Evolutionary conservation across 2,329 filamentous ascomycete species (phyloP).

Genomic region (Epichloe sibirici): DNA sequence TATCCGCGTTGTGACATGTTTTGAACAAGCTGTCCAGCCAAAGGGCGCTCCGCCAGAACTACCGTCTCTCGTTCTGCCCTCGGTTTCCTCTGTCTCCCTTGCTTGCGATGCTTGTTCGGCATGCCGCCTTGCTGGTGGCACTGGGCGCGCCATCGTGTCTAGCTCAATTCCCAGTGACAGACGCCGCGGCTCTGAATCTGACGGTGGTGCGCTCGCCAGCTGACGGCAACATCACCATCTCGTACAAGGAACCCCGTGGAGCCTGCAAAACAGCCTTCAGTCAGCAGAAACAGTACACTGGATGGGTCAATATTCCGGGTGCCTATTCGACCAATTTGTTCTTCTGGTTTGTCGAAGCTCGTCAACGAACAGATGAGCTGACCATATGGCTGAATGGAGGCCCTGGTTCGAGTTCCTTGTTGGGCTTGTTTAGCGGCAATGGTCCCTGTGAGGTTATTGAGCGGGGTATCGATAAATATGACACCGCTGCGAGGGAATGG

Average conservation of each 20-base stretch:
- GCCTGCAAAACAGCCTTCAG: conserved; percentile 54
- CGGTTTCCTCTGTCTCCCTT: not conserved
- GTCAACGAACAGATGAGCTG: conserved; percentile 28
- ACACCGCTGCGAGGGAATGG: conserved; percentile 47
- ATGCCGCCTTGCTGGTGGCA: conserved; percentile 10
- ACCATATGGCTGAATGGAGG: conserved; percentile 58
- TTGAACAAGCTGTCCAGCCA: not conserved
- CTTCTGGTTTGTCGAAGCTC: conserved; percentile 38
- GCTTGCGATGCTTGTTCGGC: conserved; percentile 7
- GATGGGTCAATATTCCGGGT: conserved; percentile 53
- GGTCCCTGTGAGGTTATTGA: conserved; percentile 42
- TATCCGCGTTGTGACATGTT: conserved; percentile 2
- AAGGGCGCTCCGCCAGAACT: not conserved
- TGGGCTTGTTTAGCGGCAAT: conserved; percentile 49
- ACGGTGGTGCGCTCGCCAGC: conserved; percentile 50
- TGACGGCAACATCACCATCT: conserved; percentile 51
- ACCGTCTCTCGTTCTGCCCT: not conserved
- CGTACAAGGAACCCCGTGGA: conserved; percentile 49
- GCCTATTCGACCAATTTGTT: conserved; percentile 38
- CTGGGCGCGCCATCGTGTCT: conserved; percentile 6
- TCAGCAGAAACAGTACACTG: conserved; percentile 56
- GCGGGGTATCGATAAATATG: conserved; percentile 33
- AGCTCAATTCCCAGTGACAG: conserved; percentile 23
- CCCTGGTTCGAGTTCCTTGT: conserved; percentile 51
- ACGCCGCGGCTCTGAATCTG: conserved; percentile 25